Conservation (phyloP, 1,284 basidiomycete genomes). For the Pyrrhoderma lamaoense region DNA sequence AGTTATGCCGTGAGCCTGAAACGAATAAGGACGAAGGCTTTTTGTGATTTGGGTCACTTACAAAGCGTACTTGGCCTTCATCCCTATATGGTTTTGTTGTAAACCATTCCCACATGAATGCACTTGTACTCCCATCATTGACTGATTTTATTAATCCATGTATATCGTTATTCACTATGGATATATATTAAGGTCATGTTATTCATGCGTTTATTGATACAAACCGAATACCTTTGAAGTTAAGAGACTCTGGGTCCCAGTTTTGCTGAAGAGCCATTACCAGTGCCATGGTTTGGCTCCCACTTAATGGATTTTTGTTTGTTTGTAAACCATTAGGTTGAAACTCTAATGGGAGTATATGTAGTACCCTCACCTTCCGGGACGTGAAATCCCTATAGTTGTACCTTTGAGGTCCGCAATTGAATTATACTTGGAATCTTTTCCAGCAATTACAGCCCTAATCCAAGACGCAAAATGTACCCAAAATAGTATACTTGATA, state of each 20-base stretch:
- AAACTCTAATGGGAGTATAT: not conserved
- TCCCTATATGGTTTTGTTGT: conserved; percentile 93
- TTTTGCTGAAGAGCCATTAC: conserved; percentile 87
- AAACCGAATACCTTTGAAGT: conserved; percentile 71
- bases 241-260: conserved; percentile 65
- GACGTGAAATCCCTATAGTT: conserved; percentile 84
- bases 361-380: conserved; percentile 64
- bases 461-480: not conserved
- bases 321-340: no score
- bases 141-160: conserved; percentile 86
- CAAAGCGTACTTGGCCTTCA: conserved; percentile 76
- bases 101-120: conserved; percentile 97
- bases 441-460: conserved; percentile 92
- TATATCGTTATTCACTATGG: conserved; percentile 89
- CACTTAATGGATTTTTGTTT: no score
- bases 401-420: conserved; percentile 77
- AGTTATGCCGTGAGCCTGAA: no score
- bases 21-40: not conserved
- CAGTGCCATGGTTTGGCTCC: conserved; percentile 90
- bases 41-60: conserved; percentile 32
- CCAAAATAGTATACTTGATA: not conserved
- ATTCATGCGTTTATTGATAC: no score
- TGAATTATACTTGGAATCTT: conserved; percentile 60
- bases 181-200: no score
- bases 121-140: conserved; percentile 76